A percentile compares a stretch with the other conserved stretches of the same genome.
phyloP scores from a whole-genome alignment of 768 basidiomycete genomes.

The Brasilioporus rufonigricans region DNA sequence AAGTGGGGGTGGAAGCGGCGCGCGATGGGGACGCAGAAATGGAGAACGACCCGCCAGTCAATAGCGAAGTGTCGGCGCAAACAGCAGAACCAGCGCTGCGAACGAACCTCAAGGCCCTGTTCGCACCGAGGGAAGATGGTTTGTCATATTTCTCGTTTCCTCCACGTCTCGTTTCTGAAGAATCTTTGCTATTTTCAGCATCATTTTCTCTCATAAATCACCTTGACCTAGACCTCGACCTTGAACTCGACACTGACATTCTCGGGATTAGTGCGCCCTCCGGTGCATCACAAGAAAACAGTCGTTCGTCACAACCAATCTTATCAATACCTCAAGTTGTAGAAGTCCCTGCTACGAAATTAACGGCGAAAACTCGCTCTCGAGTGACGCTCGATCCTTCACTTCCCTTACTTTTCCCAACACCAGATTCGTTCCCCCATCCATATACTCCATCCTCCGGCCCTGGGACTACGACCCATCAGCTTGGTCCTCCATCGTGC shows the following conservation, averaged over 20 bases:
- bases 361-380: constrained; percentile 5
- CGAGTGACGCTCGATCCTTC: constrained; percentile 47
- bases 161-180: not conserved
- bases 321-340: not conserved
- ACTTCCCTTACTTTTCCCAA: constrained; percentile 64
- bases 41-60: not conserved
- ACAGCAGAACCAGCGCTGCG: not conserved
- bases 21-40: constrained; percentile 13
- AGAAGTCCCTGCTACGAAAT: constrained; percentile 1
- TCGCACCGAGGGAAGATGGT: constrained; percentile 69
- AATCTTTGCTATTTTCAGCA: constrained; percentile 31
- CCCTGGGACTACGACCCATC: not conserved
- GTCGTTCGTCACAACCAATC: not conserved
- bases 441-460: constrained; percentile 13
- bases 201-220: constrained; percentile 77
- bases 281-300: not conserved
- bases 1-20: not conserved
- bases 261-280: constrained; percentile 23
- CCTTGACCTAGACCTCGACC: constrained; percentile 71
- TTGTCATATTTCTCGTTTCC: constrained; percentile 10
- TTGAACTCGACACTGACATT: constrained; percentile 64
- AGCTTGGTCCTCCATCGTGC: constrained; percentile 21
- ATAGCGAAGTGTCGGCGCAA: not conserved
- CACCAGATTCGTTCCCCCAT: constrained; percentile 25
- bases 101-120: constrained; percentile 65